Conservation (phyloP, 805 yeast species). For the Soucietia sequanensis region DNA sequence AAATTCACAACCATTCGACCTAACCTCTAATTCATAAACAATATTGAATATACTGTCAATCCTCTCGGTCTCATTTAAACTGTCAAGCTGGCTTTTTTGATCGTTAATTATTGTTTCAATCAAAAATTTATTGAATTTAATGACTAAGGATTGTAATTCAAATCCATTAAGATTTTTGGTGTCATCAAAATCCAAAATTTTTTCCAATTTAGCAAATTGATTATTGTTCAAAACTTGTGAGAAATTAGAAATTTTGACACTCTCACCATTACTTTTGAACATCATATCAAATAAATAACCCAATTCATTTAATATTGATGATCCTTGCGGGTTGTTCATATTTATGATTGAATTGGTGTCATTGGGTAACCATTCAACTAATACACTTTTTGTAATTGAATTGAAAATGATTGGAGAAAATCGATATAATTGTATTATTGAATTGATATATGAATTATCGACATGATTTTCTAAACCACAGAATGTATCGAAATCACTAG, state of each 20-base stretch:
- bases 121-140: conserved; percentile 58
- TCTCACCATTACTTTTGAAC: conserved; percentile 71
- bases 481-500: not conserved
- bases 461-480: conserved; percentile 91
- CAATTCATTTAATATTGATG: conserved; percentile 70
- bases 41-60: conserved; percentile 41
- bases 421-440: conserved; percentile 76
- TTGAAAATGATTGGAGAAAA: conserved; percentile 75
- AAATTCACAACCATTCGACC: conserved; percentile 39
- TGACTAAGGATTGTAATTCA: conserved; percentile 45
- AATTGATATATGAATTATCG: conserved; percentile 69
- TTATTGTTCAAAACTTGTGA: conserved; percentile 38
- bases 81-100: conserved; percentile 33
- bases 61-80: conserved; percentile 8
- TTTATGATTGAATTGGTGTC: conserved; percentile 28
- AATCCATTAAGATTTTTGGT: conserved; percentile 43
- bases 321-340: conserved; percentile 36
- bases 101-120: conserved; percentile 52
- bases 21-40: conserved; percentile 40
- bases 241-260: conserved; percentile 82
- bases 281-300: conserved; percentile 94
- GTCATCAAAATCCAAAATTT: conserved; percentile 52
- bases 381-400: conserved; percentile 53
- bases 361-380: conserved; percentile 45
- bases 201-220: conserved; percentile 48